Evolutionary conservation across 1,284 basidiomycete genomes (phyloP), one percentile per base, ranked within the genome.

Genomic region (Cutaneotrichosporon sp.): DNA sequence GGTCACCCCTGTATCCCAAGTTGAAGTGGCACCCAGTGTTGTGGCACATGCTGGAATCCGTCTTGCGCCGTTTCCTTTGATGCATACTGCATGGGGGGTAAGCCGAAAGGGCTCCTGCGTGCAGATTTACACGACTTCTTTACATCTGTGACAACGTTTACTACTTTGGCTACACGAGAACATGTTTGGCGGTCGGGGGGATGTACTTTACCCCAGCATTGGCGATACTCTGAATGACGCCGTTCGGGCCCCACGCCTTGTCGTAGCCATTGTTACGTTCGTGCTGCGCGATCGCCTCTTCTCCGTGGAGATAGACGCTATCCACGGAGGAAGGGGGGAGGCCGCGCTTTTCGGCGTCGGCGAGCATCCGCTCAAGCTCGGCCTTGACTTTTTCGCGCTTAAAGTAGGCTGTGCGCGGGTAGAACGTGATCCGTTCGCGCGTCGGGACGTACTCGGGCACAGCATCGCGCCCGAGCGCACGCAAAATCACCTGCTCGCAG

Each of bases 401-500:
- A 48, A 63, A 67, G 33, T 34, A 64, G 0, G 62, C 65, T 4
- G 63, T 65, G 35, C 66, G 62, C 0, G 65, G 62, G 49, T 66
- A 66, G 39, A 53, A 59, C 4, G 54, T 18, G 8, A 62, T 18
- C 3, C 63, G 46, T 10, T 56, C 52, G 1, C 64, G 54, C 4
- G 60, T 65, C 4, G 65, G 63, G 18, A 52, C 57, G 56, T 58
- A 66, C 50, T 66, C 65, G 1, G 66, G 65, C 13, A 68, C 50
- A 1, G 53, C 54, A 9, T 44, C 39, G n/a, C 65, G 54, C 1
- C 59, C 60, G 14, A 69, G 58, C 3, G 53, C 58, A 10, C 61
- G 58, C 7, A 69, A 61, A 36, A 69, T 69, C 23, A 67, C 65
- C 45, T 67, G 64, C 51, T 69, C 67, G 49, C 59, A 59, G 12